Evolutionary conservation across 2,329 filamentous ascomycete genomes (phyloP).

Genomic region (Helicocarpus griseus): DNA sequence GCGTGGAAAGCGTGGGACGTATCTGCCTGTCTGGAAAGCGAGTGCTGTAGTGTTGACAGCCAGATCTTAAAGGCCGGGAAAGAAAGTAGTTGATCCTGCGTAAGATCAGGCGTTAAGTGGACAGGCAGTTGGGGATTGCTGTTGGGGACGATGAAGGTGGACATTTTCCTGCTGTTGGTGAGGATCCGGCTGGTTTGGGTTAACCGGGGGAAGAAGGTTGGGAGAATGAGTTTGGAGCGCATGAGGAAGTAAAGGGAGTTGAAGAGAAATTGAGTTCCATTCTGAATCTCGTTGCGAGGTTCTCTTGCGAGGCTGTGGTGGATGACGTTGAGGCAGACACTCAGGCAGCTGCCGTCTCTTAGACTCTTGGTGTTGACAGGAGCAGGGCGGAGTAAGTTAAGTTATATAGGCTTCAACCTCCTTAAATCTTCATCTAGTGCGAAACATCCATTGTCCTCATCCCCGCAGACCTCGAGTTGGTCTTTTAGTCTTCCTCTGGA

Average conservation of each 20-base stretch:
- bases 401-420: too few species aligned
- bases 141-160: constrained; percentile 32
- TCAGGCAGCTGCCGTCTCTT: too few species aligned
- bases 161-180: constrained; percentile 21
- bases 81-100: constrained; percentile 34
- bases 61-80: constrained; percentile 49
- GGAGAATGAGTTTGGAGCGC: not conserved
- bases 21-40: constrained; percentile 38
- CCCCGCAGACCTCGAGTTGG: too few species aligned
- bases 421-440: too few species aligned
- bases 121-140: constrained; percentile 29
- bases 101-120: constrained; percentile 34
- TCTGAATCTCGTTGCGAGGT: too few species aligned
- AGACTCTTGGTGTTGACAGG: too few species aligned
- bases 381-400: too few species aligned
- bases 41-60: constrained; percentile 41
- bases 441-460: too few species aligned
- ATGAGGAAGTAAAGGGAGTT: not conserved
- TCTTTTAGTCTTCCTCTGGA: too few species aligned
- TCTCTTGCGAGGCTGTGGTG: too few species aligned
- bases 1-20: constrained; percentile 42
- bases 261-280: not conserved
- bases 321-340: too few species aligned
- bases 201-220: not conserved
- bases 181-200: not conserved